Conservation (phyloP, 2,329 filamentous ascomycete species). For the Alternaria longipes region DNA sequence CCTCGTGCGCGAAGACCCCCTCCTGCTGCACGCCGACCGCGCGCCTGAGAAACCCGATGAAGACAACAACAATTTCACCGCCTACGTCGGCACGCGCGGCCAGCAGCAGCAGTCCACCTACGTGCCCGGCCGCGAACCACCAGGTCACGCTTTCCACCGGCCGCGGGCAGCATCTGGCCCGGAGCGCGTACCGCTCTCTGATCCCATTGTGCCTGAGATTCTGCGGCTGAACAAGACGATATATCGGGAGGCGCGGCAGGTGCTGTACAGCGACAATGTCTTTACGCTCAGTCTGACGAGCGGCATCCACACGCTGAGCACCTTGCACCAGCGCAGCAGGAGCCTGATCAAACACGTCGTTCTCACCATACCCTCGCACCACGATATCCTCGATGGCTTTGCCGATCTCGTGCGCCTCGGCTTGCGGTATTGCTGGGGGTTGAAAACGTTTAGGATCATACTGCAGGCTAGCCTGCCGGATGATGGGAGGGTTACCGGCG, state of each 20-base stretch:
- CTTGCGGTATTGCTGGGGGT: constrained; percentile 57
- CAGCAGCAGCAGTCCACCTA: background rate
- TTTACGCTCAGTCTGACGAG: constrained; percentile 51
- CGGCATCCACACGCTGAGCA: constrained; percentile 51
- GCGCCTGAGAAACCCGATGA: constrained; percentile 10
- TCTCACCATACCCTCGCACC: constrained; percentile 57
- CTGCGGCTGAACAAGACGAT: constrained; percentile 53
- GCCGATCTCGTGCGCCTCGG: constrained; percentile 57
- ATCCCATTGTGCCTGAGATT: constrained; percentile 52
- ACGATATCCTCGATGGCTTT: constrained; percentile 59
- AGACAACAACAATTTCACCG: too few species aligned
- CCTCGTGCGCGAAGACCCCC: constrained; percentile 39
- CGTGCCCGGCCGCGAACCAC: background rate
- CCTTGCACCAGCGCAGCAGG: constrained; percentile 55
- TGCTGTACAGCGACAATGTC: constrained; percentile 45
- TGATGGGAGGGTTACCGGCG: constrained; percentile 38
- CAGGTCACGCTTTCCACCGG: background rate
- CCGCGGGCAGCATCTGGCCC: background rate
- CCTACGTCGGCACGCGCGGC: too few species aligned
- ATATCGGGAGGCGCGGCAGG: constrained; percentile 45
- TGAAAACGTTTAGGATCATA: constrained; percentile 54
- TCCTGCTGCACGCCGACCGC: constrained; percentile 41
- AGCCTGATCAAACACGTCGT: constrained; percentile 55
- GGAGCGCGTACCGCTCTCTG: constrained; percentile 19
- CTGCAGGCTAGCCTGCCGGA: constrained; percentile 47